Evolutionary conservation across 495 filamentous ascomycete genomes (phyloP).

Genomic region (Peziza echinospora): DNA sequence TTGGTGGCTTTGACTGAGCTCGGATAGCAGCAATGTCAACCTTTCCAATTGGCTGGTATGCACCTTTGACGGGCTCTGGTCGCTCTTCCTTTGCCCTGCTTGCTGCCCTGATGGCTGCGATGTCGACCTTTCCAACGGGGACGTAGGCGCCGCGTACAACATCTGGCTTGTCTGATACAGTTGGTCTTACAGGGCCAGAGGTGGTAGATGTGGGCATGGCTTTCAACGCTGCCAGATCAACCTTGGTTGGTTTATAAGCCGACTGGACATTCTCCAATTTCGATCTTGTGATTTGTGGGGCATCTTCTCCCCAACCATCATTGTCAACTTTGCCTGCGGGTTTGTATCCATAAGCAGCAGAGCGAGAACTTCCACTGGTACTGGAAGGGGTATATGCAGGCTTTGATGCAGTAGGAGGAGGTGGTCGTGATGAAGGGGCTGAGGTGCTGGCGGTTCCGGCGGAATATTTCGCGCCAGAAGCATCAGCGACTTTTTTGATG

Average conservation of each 20-base stretch:
- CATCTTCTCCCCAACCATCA: constrained; percentile 94
- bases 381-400: constrained; percentile 72
- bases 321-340: constrained; percentile 33
- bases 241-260: constrained; percentile 83
- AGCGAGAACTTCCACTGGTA: constrained; percentile 38
- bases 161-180: constrained; percentile 21
- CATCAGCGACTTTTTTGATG: constrained; percentile 81
- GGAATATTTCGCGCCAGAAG: constrained; percentile 87
- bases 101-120: constrained; percentile 65
- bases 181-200: constrained; percentile 29
- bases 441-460: constrained; percentile 23
- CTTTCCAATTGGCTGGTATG: constrained; percentile 83
- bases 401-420: constrained; percentile 44
- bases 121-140: constrained; percentile 88
- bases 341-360: constrained; percentile 36
- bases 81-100: constrained; percentile 49
- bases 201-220: constrained; percentile 42
- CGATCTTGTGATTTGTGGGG: constrained; percentile 63
- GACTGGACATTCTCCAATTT: constrained; percentile 82
- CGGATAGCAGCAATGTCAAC: constrained; percentile 89
- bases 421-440: constrained; percentile 22
- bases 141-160: constrained; percentile 83
- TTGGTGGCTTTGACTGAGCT: constrained; percentile 41
- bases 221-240: constrained; percentile 49
- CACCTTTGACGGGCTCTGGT: constrained; percentile 63